Conservation (phyloP, 768 basidiomycete species). For the Dioszegia hungarica region DNA sequence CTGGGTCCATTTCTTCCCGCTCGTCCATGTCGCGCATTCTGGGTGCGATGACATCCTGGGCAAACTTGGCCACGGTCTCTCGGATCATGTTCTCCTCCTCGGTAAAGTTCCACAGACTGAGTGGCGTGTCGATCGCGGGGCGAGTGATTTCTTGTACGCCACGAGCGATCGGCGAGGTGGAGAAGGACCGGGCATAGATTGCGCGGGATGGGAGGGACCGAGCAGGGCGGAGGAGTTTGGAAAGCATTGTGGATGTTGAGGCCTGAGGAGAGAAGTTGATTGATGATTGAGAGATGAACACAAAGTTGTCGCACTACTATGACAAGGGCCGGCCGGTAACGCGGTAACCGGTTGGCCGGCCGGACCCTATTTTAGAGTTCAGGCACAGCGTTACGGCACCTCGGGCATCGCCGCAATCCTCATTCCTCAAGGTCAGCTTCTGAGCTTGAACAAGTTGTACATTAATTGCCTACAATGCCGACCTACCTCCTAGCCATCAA, state of each 20-base stretch:
- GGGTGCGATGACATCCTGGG: conserved; percentile 80
- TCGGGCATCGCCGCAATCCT: too few species aligned
- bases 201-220: neutral
- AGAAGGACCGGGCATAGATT: conserved; percentile 16
- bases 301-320: too few species aligned
- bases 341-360: neutral
- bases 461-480: neutral
- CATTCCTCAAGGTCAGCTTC: too few species aligned
- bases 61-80: conserved; percentile 83
- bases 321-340: too few species aligned
- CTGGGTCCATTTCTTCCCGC: conserved; percentile 87
- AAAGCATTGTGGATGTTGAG: conserved; percentile 11
- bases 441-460: too few species aligned
- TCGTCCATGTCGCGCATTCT: conserved; percentile 98
- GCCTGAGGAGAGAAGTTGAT: neutral
- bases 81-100: conserved; percentile 93
- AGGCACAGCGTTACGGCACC: too few species aligned
- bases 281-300: too few species aligned
- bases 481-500: conserved; percentile 63
- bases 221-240: conserved; percentile 4
- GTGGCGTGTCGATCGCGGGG: conserved; percentile 39
- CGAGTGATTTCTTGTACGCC: conserved; percentile 31
- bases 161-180: conserved; percentile 14
- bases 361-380: too few species aligned
- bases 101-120: conserved; percentile 66